A percentile compares a stretch with the other conserved stretches of the same genome.
phyloP scores from a whole-genome alignment of 2,329 filamentous ascomycete genomes.

The Teratosphaeria zuluensis region DNA sequence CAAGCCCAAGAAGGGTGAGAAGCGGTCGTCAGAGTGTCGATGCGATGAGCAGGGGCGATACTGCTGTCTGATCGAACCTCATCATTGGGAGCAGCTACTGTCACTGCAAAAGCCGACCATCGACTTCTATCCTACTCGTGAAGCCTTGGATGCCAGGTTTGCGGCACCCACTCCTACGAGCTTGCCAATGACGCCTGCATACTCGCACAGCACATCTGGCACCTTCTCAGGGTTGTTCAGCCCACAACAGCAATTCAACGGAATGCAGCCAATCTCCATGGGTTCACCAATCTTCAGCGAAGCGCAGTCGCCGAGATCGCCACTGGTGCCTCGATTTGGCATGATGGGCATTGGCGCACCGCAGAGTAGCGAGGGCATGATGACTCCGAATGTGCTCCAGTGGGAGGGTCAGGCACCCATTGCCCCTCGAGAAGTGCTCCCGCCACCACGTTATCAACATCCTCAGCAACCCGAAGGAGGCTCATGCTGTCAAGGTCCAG shows the following conservation, averaged over 20 bases:
- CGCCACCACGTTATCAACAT: conserved; percentile 7
- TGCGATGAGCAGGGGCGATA: conserved; percentile 26
- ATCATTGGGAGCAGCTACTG: conserved; percentile 22
- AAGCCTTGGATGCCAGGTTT: conserved; percentile 18
- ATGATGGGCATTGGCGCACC: conserved; percentile 23
- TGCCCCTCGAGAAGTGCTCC: conserved; percentile 13
- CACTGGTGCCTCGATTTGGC: conserved; percentile 18
- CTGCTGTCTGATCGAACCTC: conserved; percentile 23
- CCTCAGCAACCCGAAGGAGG: conserved; percentile 6
- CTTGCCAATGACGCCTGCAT: conserved; percentile 10
- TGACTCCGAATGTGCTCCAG: conserved; percentile 13
- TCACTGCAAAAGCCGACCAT: conserved; percentile 20
- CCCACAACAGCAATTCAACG: background rate
- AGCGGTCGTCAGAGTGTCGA: conserved; percentile 23
- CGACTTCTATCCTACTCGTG: conserved; percentile 19
- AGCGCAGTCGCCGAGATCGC: conserved; percentile 6
- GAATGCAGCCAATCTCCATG: background rate
- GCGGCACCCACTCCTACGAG: conserved; percentile 4
- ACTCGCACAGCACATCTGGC: conserved; percentile 2
- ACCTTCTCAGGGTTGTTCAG: background rate
- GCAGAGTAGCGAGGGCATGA: conserved; percentile 11
- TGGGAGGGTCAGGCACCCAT: conserved; percentile 18
- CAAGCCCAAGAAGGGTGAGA: conserved; percentile 26
- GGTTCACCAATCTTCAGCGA: conserved; percentile 8
- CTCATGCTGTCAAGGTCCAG: conserved; percentile 18